Evolutionary conservation across 352 stramenopile genomes (phyloP), one percentile per base, ranked within the genome.

Genomic region (Pythium pyrilobum): DNA sequence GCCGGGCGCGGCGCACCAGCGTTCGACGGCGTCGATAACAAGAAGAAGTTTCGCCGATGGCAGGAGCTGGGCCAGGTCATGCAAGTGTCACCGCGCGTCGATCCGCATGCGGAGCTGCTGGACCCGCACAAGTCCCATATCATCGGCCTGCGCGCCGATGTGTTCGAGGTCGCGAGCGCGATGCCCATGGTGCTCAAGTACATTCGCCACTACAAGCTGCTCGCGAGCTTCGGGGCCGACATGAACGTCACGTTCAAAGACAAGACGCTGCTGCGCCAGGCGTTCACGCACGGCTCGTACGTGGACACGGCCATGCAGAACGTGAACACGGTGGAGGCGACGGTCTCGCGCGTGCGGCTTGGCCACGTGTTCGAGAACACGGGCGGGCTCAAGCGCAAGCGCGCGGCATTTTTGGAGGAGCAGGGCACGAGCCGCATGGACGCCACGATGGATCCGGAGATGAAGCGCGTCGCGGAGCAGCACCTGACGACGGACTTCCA

Each of bases 171-270:
- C n/a, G 79, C 69, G 13, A 84, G 70, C 24, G 79, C 77, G n/a
- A 88, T 95, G 75, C 83, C 85, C 16, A 88, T 95, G 80, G 67
- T 91, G 38, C 65, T 93, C 18, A 90, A 91, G 65, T 85, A 90
- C 60, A 63, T 95, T 25, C 79, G 81, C 11, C 73, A 95, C 52
- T 89, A 79, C 53, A 77, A 73, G 21, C 44, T 89, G 20, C 59
- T 93, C 4, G 63, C 69, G 18, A 83, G 66, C 36, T 92, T 95
- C 49, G 76, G 86, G 56, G 36, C 31, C 13, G 62, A 62, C 20
- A 87, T 91, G 74, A 72, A 67, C 5, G 49, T 93, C 9, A 62
- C 45, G 13, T 90, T 93, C 28, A 69, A 71, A 7, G 79, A 93
- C 62, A 91, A 87, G 60, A 69, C 82, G 15, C 62, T 95, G 33